Base-by-base conservation (phyloP, 1,139 yeast species). In the Saccharomyces hybrid region DNA sequence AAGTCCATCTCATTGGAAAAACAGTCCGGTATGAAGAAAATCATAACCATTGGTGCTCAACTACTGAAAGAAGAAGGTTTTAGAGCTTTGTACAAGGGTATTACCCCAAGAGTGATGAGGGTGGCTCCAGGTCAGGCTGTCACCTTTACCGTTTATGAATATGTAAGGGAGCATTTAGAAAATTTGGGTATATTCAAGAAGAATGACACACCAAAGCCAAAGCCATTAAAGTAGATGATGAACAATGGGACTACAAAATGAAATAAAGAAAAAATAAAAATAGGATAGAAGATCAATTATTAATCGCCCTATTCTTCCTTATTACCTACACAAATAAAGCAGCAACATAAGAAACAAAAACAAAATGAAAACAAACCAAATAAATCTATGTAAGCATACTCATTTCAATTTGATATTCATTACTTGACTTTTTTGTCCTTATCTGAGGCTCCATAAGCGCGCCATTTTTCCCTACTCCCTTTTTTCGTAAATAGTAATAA, bases 41-140 rank as follows among this genome's bases (percentile, higher is more conserved):
- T 93, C 65, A 75, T 79, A 52, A 81, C 93, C 70, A 91, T 93
- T 65, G 91, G 95, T 59, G 77, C 77, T 55, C 93, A 85, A 68
- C 80, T 93, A 71, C 76, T 91, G 64, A 85, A 83, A 70, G 96
- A 89, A 75, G 97, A 91, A 73, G 99, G 97, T 62, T 74, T 84
- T 61, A 78, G 79, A 58, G 96, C 97, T 20, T 80, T 90, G 65
- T 91, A 93, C 77, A 88, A 91, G 74, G 99, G 99, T 76, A 93
- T 93, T 70, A 90, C 97, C 46, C 99, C 99, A 65, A 86, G 99
- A 78, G 93, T 93, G 65, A 90, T 93, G 96, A 86, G 99, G 76
- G 99, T 93, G 56, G 99, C 99, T 16, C 98, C 99, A 26, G 99
- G 99, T 59, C 99, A 93, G 75, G 97, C 98, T 55, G 98, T 93